Evolutionary conservation across 2,329 filamentous ascomycete genomes (phyloP), one percentile per base, ranked within the genome.

Genomic region (Venturia nashicola): DNA sequence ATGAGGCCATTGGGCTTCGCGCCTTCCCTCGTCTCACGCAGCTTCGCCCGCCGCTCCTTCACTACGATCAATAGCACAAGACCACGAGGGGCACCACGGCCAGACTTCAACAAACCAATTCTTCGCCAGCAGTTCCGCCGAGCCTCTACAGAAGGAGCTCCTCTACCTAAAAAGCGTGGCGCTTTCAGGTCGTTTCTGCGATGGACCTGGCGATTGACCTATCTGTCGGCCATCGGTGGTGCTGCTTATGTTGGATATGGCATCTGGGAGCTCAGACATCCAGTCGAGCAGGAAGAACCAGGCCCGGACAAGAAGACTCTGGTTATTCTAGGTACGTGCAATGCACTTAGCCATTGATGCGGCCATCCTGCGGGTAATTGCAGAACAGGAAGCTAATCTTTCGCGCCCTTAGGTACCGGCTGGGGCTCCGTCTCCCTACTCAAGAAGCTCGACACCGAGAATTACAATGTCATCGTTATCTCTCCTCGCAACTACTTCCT

Each of bases 401-500:
- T 54, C 66, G 62, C 65, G 48, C 62, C 34, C 54, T 40, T 44
- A 97, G 93, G 93, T 73, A 96, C 92, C 71, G 94, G 94, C 70
- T 99, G 94, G 94, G 94, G 87, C 70, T 91, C 93, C 54, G 91
- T 99, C 72, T 95, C 93, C 66, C 86, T 99, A 66, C 85, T 99
- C 69, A 99, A 99, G 85, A 97, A 96, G 76, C 89, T 99, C 77
- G 92, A 99, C 74, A 97, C 93, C 67, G 90, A 96, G 77, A 96
- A 97, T 83, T 99, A 97, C 85, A 97, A 99, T 76, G 93, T 97
- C 76, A 78, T 97, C 74, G 91, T 99, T 75, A 90, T 99, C 76
- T 97, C 94, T 61, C 94, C 94, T 63, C 90, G 94, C 75, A 99
- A 99, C 81, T 99, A 96, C 85, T 99, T 99, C 86, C 88, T 99